These are phyloP conservation scores for Rauvolfia tetraphylla DNA, from an alignment of 257 asterid genomes.

Conservation along the genomic window DNA sequence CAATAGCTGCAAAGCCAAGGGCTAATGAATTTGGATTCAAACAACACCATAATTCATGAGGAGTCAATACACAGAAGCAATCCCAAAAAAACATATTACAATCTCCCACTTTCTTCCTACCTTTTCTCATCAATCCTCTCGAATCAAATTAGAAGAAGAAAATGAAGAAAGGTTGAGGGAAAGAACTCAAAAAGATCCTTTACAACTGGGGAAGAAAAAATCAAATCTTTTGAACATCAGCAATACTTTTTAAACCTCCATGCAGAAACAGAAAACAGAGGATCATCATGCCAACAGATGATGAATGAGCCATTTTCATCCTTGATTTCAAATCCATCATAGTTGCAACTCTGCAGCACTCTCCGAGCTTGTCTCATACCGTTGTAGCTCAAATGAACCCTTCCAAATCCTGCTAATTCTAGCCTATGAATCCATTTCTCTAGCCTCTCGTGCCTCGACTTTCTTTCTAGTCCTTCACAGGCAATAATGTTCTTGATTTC, in stretches of 20 bases:
- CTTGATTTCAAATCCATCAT: slow-evolving; percentile 49
- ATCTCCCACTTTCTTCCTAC: too few species aligned
- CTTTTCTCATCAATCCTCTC: too few species aligned
- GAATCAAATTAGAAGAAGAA: too few species aligned
- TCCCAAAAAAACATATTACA: too few species aligned
- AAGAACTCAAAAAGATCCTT: too few species aligned
- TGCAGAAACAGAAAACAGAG: slow-evolving; percentile 63
- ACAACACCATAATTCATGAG: too few species aligned
- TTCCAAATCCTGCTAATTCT: slow-evolving; percentile 55
- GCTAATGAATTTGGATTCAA: too few species aligned
- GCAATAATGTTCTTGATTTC: slow-evolving; percentile 66
- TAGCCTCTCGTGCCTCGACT: slow-evolving; percentile 61
- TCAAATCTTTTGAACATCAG: neutral
- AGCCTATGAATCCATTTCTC: slow-evolving; percentile 63
- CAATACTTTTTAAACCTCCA: slow-evolving; percentile 50
- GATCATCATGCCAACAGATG: slow-evolving; percentile 71
- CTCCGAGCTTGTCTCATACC: slow-evolving; percentile 59
- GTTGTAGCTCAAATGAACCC: slow-evolving; percentile 49
- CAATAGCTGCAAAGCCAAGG: too few species aligned
- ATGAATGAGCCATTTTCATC: slow-evolving; percentile 59
- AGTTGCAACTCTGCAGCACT: slow-evolving; percentile 49
- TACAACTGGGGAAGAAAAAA: too few species aligned
- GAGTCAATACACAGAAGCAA: too few species aligned
- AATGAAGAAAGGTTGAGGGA: too few species aligned
- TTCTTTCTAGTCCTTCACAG: slow-evolving; percentile 62